These are phyloP conservation scores for Talaromyces sp. DNA, from an alignment of 2,329 filamentous ascomycete genomes.

Conservation along the genomic window DNA sequence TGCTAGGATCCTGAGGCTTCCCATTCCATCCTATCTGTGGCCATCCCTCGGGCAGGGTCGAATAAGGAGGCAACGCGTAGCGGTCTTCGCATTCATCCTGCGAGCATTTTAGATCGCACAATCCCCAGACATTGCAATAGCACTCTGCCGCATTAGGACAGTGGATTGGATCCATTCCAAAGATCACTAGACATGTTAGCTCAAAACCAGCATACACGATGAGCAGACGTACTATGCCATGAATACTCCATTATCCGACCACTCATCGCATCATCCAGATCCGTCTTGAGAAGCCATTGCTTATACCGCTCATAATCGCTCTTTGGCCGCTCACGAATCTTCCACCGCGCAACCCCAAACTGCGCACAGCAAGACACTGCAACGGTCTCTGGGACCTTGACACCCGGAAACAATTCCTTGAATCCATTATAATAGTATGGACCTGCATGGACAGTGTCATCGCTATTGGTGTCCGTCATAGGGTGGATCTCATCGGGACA, in stretches of 20 bases:
- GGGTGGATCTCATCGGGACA: conserved; percentile 55
- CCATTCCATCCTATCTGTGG: conserved; percentile 56
- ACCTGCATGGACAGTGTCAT: conserved; percentile 48
- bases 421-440: conserved; percentile 52
- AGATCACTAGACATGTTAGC: conserved; percentile 50
- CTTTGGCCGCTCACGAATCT: conserved; percentile 46
- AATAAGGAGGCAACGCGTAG: conserved; percentile 60
- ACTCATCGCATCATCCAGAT: conserved; percentile 49
- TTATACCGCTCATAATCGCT: conserved; percentile 51
- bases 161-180: conserved; percentile 57
- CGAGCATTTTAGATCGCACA: conserved; percentile 52
- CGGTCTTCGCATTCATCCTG: conserved; percentile 53
- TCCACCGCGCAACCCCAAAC: conserved; percentile 52
- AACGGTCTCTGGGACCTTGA: conserved; percentile 44
- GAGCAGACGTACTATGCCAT: conserved; percentile 54
- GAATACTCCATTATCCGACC: conserved; percentile 58
- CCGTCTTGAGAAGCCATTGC: conserved; percentile 51
- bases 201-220: background rate
- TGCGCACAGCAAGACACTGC: conserved; percentile 57
- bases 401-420: conserved; percentile 48
- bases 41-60: conserved; percentile 62
- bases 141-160: conserved; percentile 63
- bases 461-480: conserved; percentile 41
- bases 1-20: conserved; percentile 35
- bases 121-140: conserved; percentile 66